A percentile compares a stretch with the other conserved stretches of the same genome.
Conservation (phyloP, 495 filamentous ascomycete genomes). For the Tuber calosporum region DNA sequence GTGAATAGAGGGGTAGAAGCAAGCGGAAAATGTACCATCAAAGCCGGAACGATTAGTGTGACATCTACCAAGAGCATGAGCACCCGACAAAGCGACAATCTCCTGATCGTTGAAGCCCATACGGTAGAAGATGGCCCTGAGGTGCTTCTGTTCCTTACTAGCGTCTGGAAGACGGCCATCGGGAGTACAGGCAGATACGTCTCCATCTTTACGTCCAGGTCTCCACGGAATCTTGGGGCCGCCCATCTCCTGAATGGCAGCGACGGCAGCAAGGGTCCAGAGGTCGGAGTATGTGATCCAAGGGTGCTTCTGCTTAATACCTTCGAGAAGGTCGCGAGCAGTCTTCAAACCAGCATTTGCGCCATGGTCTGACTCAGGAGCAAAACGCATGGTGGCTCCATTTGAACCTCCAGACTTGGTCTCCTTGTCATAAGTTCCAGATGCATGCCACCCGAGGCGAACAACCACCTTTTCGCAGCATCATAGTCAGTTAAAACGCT, state of each 20-base stretch:
- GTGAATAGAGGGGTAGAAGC: neutral
- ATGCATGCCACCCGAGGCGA: conserved; percentile 80
- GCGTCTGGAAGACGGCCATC: conserved; percentile 94
- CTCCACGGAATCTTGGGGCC: conserved; percentile 84
- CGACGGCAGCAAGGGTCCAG: conserved; percentile 84
- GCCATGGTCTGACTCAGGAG: conserved; percentile 83
- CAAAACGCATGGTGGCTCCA: conserved; percentile 96
- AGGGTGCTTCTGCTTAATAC: conserved; percentile 79
- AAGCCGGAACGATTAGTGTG: conserved; percentile 84
- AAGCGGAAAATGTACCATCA: conserved; percentile 48
- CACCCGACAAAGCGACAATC: conserved; percentile 84
- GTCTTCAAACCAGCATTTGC: conserved; percentile 86
- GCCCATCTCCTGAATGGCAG: conserved; percentile 89
- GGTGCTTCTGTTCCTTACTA: conserved; percentile 67
- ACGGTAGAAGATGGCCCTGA: conserved; percentile 87
- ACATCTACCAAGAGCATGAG: conserved; percentile 87
- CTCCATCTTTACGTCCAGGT: conserved; percentile 75
- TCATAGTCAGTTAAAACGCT: conserved; percentile 45
- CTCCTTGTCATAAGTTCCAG: conserved; percentile 79
- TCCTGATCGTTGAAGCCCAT: conserved; percentile 98
- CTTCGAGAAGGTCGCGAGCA: conserved; percentile 87
- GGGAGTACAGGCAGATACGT: conserved; percentile 80
- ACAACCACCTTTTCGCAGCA: conserved; percentile 53
- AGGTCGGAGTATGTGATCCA: conserved; percentile 97
- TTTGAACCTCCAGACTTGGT: conserved; percentile 91